Evolutionary conservation across 73 alveolate species (phyloP).

Genomic region (Uronychia setigera): DNA sequence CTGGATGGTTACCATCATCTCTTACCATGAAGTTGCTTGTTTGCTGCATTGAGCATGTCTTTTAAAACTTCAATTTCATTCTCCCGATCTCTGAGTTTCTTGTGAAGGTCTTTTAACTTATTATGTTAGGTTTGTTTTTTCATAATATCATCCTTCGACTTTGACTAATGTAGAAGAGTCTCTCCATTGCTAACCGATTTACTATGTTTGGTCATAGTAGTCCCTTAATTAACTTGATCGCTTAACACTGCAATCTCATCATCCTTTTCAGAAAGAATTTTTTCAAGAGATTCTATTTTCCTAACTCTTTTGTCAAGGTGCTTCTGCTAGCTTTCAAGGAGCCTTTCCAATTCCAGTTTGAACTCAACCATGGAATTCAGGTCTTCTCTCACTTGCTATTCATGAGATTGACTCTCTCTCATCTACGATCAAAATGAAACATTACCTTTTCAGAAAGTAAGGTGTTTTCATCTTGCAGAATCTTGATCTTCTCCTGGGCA

Average conservation of each 20-base stretch:
- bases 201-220: neutral
- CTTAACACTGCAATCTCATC: neutral
- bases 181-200: neutral
- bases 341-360: slow-evolving; percentile 27
- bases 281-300: neutral
- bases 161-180: no score
- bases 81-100: slow-evolving; percentile 10
- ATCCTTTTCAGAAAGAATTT: neutral
- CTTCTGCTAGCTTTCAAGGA: slow-evolving; percentile 24
- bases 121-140: neutral
- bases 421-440: neutral
- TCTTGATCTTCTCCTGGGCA: neutral
- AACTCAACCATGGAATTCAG: slow-evolving; percentile 32
- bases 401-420: slow-evolving; percentile 2
- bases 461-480: neutral
- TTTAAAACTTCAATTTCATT: slow-evolving; percentile 28
- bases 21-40: slow-evolving; percentile 15
- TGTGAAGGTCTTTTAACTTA: slow-evolving; percentile 12
- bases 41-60: slow-evolving; percentile 31
- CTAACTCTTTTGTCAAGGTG: slow-evolving; percentile 12
- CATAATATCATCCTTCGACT: neutral
- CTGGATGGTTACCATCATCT: neutral
- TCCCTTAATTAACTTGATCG: neutral
- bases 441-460: neutral
- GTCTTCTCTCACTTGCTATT: slow-evolving; percentile 30